These are phyloP conservation scores for Populus hybrid DNA, from an alignment of 441 rosid genomes.

Conservation along the genomic window DNA sequence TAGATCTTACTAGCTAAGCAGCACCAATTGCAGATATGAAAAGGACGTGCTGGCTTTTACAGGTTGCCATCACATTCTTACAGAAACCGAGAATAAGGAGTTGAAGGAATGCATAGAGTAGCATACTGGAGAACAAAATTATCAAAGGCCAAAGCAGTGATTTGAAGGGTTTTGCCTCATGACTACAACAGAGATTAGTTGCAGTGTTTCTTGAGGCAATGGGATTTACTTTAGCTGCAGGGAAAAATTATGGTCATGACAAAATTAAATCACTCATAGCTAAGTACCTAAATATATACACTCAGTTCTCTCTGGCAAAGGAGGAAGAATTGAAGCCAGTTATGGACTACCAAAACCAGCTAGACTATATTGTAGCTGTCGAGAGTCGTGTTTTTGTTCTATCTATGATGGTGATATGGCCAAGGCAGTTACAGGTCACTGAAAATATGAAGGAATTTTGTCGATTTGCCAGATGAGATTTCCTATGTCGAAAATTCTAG, in stretches of 20 bases:
- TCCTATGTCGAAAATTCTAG: too few relatives aligned
- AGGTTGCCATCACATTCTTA: conserved; percentile 39
- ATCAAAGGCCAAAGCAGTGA: conserved; percentile 9
- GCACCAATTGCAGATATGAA: conserved; percentile 44
- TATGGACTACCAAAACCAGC: conserved; percentile 38
- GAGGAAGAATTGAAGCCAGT: conserved; percentile 45
- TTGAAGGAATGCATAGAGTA: conserved; percentile 27
- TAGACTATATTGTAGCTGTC: conserved; percentile 36
- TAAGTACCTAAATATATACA: conserved; percentile 47
- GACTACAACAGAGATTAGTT: conserved; percentile 53
- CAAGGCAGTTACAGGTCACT: conserved; percentile 58
- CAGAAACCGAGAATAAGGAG: conserved; percentile 13
- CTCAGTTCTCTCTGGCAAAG: conserved; percentile 52
- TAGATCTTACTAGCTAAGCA: background rate
- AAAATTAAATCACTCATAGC: conserved; percentile 40
- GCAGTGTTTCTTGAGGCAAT: conserved; percentile 61
- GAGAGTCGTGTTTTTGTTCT: conserved; percentile 56
- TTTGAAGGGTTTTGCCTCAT: conserved; percentile 39
- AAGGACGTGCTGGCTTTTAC: conserved; percentile 79
- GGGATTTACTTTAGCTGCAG: conserved; percentile 54
- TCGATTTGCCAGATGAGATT: too few relatives aligned
- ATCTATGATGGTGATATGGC: conserved; percentile 78
- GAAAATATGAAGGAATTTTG: conserved; percentile 55
- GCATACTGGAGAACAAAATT: too few relatives aligned
- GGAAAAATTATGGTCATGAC: conserved; percentile 48